Percentiles rank a stretch among this genome's conserved stretches.
Evolutionary conservation across 2,329 filamentous ascomycete genomes (phyloP).

Genomic region (Davidsoniella australis): DNA sequence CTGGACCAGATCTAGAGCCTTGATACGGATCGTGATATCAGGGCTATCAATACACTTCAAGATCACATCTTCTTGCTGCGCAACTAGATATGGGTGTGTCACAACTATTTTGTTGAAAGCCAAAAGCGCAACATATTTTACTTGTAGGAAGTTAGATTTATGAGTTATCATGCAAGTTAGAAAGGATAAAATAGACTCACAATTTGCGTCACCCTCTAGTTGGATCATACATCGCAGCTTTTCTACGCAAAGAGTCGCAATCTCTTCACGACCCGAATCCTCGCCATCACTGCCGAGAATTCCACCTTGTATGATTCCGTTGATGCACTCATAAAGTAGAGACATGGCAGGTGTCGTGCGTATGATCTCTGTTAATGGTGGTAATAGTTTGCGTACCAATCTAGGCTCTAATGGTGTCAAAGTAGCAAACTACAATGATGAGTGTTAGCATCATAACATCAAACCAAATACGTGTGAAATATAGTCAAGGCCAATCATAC

Average conservation of each 20-base stretch:
- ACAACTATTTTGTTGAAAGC: conserved; percentile 89
- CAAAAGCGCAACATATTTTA: conserved; percentile 92
- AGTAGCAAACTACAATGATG: conserved; percentile 58
- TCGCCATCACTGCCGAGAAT: conserved; percentile 74
- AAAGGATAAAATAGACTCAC: conserved; percentile 33
- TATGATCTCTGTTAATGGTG: conserved; percentile 82
- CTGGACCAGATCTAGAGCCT: conserved; percentile 78
- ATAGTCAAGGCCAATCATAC: conserved; percentile 30
- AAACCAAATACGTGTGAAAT: not conserved
- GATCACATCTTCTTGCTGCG: conserved; percentile 89
- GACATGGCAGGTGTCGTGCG: conserved; percentile 95
- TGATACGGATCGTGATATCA: conserved; percentile 87
- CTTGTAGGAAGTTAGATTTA: conserved; percentile 25
- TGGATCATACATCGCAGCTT: conserved; percentile 91
- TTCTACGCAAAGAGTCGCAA: conserved; percentile 77
- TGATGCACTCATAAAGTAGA: conserved; percentile 94
- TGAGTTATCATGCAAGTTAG: not conserved
- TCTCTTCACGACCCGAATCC: conserved; percentile 69
- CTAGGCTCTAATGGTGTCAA: conserved; percentile 84
- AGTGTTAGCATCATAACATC: too few relatives aligned
- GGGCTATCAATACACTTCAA: conserved; percentile 89
- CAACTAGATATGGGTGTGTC: conserved; percentile 76
- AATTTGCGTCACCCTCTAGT: conserved; percentile 80
- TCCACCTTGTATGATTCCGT: conserved; percentile 91
- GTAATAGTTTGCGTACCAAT: conserved; percentile 75